These are phyloP conservation scores for Dendrobium huoshanense DNA, from an alignment of 106 monocot species.

Conservation along the genomic window DNA sequence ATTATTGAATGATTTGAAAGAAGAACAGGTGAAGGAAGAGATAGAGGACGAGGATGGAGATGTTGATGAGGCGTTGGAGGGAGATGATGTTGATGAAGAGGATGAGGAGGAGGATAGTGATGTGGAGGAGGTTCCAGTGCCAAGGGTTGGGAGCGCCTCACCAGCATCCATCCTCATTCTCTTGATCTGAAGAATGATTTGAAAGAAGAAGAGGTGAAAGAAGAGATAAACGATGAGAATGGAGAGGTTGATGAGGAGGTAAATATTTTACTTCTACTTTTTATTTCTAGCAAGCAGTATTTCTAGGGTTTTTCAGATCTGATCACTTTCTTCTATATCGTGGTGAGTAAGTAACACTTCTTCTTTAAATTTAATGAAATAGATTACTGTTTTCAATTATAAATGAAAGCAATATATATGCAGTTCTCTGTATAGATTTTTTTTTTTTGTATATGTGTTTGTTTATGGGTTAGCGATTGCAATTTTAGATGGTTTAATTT, in stretches of 20 bases:
- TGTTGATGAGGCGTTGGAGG: background rate
- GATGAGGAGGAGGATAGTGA: background rate
- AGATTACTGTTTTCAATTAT: no score
- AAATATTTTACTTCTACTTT: background rate
- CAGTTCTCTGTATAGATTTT: no score
- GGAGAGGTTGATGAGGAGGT: slow-evolving; percentile 4
- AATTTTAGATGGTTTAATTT: no score
- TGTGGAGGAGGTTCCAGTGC: background rate
- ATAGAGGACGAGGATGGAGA: background rate
- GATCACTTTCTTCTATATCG: background rate
- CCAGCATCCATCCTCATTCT: no score
- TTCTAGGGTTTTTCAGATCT: background rate
- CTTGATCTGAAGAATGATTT: background rate
- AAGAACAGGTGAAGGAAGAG: background rate
- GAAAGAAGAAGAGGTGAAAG: background rate
- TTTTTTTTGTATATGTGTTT: no score
- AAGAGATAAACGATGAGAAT: background rate
- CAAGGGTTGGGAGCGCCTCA: background rate
- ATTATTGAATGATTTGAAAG: background rate
- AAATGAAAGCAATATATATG: no score
- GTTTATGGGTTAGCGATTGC: no score
- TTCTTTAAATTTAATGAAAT: background rate
- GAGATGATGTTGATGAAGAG: background rate
- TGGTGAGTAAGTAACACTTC: no score
- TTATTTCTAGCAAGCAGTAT: background rate